Base-by-base conservation (phyloP, 345 rosid genomes). In the Rhizophora mangle region DNA sequence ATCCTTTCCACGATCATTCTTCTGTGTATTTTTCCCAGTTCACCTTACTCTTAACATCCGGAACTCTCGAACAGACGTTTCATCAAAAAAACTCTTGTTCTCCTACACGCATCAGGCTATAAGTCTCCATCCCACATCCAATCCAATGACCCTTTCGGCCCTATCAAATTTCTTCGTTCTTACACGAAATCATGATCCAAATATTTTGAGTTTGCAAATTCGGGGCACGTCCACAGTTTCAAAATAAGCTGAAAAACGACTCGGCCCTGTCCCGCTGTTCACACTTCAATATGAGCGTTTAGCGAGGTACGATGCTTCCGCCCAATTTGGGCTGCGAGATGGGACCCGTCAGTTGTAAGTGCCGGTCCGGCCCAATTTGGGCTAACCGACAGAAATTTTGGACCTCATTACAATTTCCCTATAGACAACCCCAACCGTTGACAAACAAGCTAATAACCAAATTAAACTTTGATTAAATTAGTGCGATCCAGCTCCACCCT, bases 151-250 rank as follows among this genome's bases (percentile, higher is more conserved):
- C 61, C 36, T 70, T 70, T 64, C 85, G 0, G 93, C 93, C 74
- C 80, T 78, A 68, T 79, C 70, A 72, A 87, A 83, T 65, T 84
- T 82, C 72, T 82, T 78, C 81, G 18, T 71, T 85, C 88, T 81
- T 88, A 73, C 92, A 87, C 16, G 79, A 75, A 82, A 89, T 74
- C 83, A 89, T 92, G 64, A 95, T 83, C 85, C 88, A 80, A 66
- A 88, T 75, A 71, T 87, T 89, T 67, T 80, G 88, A 16, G 97
- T 84, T 72, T 81, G 90, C 86, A 90, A 72, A 82, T 88, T 89
- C 30, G 99, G 93, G 57, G 73, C 62, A 88, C 60, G 31, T 87
- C 90, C 2, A 37, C 77, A 13, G 83, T 80, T 67, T 80, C 81
- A 53, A 83, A 83, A 67, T 84, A 81, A 2, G 80, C 82, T 51